Evolutionary conservation across 2,329 filamentous ascomycete genomes (phyloP), one percentile per base, ranked within the genome.

Genomic region (Colletotrichum sp.): DNA sequence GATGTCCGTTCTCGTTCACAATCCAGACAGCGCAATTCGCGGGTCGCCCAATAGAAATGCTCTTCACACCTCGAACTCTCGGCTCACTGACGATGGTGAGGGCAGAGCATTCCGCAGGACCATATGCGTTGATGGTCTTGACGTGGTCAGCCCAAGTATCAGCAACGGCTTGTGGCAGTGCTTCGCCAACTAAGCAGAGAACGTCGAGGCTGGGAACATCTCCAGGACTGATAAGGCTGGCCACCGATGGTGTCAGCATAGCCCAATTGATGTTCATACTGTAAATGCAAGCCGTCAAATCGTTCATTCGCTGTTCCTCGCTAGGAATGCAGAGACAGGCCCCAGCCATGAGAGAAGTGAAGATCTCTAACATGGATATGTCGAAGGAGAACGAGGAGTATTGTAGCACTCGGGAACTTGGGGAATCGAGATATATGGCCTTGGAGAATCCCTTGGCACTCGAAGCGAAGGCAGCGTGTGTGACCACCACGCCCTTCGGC

Each of bases 381-480:
- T 89, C 87, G 77, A 88, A 88, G 7, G 80, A 82, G 34, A 81
- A 82, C 1, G 86, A 81, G 21, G 81, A 85, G 72, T 87, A 85
- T 67, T 87, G 85, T 2, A 88, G 78, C 1, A 84, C 81, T 3
- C 75, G 78, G 5, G 26, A 34, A 10, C 15, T 12, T 6, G 58
- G 48, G 1, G 34, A 24, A 12, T 74, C 60, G 34, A 75, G 73
- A 16, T 21, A 8, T 6, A 75, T 75, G 4, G 73, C 69, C 15
- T 48, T 48, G 10, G 69, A 67, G 13, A 67, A 75, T 2, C 71
- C 74, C 2, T 30, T 36, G 13, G 58, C 48, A 12, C 74, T 76
- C 6, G 74, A 69, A 13, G 16, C 55, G 26, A 76, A 69, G 0
- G 74, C 26, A 7, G 16, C 6, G 6, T 76, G 74, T 4, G 64